These are phyloP conservation scores for Euphrasia confusa DNA, from an alignment of 257 asterid genomes.

Conservation along the genomic window DNA sequence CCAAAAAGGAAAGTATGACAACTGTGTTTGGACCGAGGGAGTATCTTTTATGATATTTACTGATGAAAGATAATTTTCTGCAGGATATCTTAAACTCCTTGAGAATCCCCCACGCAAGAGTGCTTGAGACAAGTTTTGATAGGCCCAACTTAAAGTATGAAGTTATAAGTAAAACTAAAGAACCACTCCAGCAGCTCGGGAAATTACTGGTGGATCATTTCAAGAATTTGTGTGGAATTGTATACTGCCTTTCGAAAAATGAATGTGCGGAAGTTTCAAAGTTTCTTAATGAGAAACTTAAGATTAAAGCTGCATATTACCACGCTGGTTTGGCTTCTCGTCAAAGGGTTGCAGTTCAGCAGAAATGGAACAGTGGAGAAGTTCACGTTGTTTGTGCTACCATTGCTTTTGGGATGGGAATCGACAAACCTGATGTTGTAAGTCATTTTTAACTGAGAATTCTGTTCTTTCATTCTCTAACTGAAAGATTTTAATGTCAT, in stretches of 20 bases:
- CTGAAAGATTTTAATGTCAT: neutral
- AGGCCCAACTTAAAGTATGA: slow-evolving; percentile 90
- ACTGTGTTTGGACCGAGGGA: no score
- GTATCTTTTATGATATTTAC: slow-evolving; percentile 12
- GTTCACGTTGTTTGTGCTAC: slow-evolving; percentile 92
- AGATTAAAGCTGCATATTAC: slow-evolving; percentile 72
- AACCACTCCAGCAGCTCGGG: slow-evolving; percentile 89
- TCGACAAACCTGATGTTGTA: slow-evolving; percentile 97
- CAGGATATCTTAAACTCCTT: slow-evolving; percentile 79
- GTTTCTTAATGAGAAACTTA: slow-evolving; percentile 66
- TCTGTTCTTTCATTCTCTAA: neutral
- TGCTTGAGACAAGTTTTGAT: slow-evolving; percentile 86
- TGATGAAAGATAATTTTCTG: slow-evolving; percentile 19
- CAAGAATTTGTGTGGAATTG: slow-evolving; percentile 73
- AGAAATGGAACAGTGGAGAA: slow-evolving; percentile 88
- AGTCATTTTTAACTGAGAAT: slow-evolving; percentile 35
- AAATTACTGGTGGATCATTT: slow-evolving; percentile 56
- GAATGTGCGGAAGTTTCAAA: slow-evolving; percentile 86
- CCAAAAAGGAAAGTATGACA: no score
- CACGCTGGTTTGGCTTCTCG: slow-evolving; percentile 95
- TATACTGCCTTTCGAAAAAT: slow-evolving; percentile 91
- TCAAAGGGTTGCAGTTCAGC: slow-evolving; percentile 80
- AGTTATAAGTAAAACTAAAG: slow-evolving; percentile 73
- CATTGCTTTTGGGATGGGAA: slow-evolving; percentile 99
- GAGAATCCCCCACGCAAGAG: slow-evolving; percentile 76